Base-by-base conservation (phyloP, 1,284 basidiomycete species). In the Tilletiaria anomala region DNA sequence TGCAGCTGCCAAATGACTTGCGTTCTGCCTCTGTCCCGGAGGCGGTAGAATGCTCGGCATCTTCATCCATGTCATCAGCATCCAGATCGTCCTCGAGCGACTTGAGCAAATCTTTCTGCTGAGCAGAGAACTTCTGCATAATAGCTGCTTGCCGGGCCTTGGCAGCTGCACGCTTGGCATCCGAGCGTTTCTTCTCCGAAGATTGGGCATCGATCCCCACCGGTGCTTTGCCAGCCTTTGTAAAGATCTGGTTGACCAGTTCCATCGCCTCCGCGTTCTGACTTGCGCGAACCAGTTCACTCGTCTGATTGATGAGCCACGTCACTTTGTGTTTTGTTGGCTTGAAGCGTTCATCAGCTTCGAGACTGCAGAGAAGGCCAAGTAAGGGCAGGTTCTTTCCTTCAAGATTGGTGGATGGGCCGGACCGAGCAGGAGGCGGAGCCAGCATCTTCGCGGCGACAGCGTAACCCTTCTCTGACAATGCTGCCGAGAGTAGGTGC, bases 1-100 rank as follows among this genome's bases (percentile, higher is more conserved):
- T 97, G 67, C 93, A 99, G 19, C 80, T 82, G 1, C 91, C 93
- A 50, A 44, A 26, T 48, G 82, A 83, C 50, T 78, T 70, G 4
- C 37, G 68, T 4, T 69, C 69, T 18, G 67, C 68, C 8, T 67
- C 66, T 19, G 68, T 68, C 32, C 61, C 53, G 45, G 61, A 61
- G 40, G 54, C 36, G 11, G 45, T 40, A 18, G 21, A 26, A 23
- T 8, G 32, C n/a, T 29, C 38, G 12, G 42, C 44, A 19, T 51
- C 54, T 20, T 54, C 44, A 12, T 49, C 49, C 14, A 52, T 55
- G 16, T 58, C 59, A 21, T 56, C 55, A 35, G 53, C 54, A 12
- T 55, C 50, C 10, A 54, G 47, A 11, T 61, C 61, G 15, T 53
- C 59, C 14, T 53, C 63, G 31, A 65, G 47, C 33, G 50, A 43